A percentile compares a stretch with the other conserved stretches of the same genome.
phyloP scores from a whole-genome alignment of 2,329 filamentous ascomycete species.

The Fusarium piperis region DNA sequence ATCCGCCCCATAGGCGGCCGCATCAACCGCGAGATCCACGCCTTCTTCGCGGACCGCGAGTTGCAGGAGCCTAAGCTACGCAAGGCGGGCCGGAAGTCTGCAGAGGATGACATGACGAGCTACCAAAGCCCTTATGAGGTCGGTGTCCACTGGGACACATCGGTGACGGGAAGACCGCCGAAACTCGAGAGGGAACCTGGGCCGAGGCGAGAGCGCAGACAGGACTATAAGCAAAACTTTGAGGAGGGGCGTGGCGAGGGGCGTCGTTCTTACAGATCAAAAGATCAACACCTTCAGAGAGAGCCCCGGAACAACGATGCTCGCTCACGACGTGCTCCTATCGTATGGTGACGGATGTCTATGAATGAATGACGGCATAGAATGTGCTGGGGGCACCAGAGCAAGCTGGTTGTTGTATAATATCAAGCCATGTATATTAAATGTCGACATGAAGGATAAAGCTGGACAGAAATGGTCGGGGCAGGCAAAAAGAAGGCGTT shows the following conservation, averaged over 20 bases:
- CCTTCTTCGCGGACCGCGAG: slow-evolving; percentile 49
- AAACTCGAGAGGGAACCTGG: neutral
- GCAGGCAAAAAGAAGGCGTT: neutral
- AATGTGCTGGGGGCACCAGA: neutral
- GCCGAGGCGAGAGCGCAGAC: neutral
- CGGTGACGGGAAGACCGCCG: slow-evolving; percentile 20
- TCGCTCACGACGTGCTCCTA: neutral
- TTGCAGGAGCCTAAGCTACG: slow-evolving; percentile 47
- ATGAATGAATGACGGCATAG: neutral
- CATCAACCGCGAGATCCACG: slow-evolving; percentile 51
- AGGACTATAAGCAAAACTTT: neutral
- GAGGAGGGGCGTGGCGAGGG: neutral
- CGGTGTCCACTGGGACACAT: slow-evolving; percentile 49
- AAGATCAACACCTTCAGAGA: neutral
- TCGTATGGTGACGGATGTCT: neutral
- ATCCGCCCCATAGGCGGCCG: slow-evolving; percentile 47
- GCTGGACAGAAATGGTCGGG: neutral
- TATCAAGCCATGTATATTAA: neutral
- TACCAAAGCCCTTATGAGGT: slow-evolving; percentile 23
- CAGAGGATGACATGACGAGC: slow-evolving; percentile 34
- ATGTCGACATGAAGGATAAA: neutral
- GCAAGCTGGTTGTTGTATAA: slow-evolving; percentile 9
- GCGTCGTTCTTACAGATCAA: neutral
- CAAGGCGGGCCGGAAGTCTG: slow-evolving; percentile 24
- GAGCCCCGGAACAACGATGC: neutral